phyloP scores from a whole-genome alignment of 176 grass and related monocot genomes.

The Musa troglodytarum region DNA sequence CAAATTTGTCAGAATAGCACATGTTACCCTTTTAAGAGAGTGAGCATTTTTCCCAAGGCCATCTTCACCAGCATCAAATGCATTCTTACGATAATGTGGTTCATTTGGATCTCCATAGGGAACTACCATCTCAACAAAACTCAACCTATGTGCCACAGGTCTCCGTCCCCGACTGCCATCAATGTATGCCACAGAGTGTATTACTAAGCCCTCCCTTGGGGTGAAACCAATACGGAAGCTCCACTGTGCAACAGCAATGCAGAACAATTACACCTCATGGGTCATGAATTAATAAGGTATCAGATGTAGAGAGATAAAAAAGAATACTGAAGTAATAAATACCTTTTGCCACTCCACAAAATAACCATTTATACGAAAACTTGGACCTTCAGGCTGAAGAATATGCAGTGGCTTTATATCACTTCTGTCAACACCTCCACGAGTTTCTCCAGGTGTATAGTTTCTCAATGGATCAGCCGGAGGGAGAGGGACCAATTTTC shows the following conservation, averaged over 20 bases:
- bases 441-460: conserved; percentile 93
- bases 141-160: conserved; percentile 84
- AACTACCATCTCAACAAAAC: conserved; percentile 99
- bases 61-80: conserved; percentile 99
- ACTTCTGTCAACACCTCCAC: conserved; percentile 96
- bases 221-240: conserved; percentile 99
- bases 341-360: conserved; percentile 99
- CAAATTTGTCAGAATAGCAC: background rate
- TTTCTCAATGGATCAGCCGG: conserved; percentile 93
- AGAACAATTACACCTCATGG: background rate
- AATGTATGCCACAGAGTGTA: conserved; percentile 92
- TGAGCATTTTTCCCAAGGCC: conserved; percentile 99
- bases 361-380: conserved; percentile 94
- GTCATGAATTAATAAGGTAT: background rate
- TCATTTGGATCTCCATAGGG: conserved; percentile 99
- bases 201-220: conserved; percentile 92
- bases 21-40: conserved; percentile 88
- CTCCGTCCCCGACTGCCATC: conserved; percentile 90
- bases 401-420: conserved; percentile 90
- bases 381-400: conserved; percentile 87
- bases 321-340: background rate
- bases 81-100: conserved; percentile 98
- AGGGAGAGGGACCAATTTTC: conserved; percentile 80
- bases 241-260: conserved; percentile 40
- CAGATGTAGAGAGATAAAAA: background rate